Base-by-base conservation (phyloP, 2,329 filamentous ascomycete genomes). In the Gaeumannomyces sp. region DNA sequence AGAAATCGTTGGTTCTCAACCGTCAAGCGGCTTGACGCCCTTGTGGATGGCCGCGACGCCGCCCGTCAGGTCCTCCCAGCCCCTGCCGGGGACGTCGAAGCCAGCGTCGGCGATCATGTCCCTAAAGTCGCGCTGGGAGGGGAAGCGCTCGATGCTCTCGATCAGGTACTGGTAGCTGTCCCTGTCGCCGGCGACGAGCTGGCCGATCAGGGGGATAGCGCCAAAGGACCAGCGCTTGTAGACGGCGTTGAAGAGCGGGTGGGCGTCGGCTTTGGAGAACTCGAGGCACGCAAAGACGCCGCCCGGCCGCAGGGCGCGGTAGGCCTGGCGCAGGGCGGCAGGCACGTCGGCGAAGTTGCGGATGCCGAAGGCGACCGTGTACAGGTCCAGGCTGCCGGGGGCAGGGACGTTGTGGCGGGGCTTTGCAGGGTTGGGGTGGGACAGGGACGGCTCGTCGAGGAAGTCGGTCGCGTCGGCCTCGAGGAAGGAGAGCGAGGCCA, bases 161-260 rank as follows among this genome's bases (percentile, higher is more conserved):
- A 99, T 95, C 13, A 99, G 83, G 78, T 99, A 99, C 81, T 99
- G 95, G 77, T 99, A 99, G 75, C 92, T 97, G 73, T 96, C 94
- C 65, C 94, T 83, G 75, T 99, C 96, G 8, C 92, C 92, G 1
- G 95, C 94, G 22, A 99, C 93, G 67, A 99, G 74, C 79, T 99
- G 94, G 3, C 95, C 96, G 72, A 99, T 97, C 70, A 99, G 77
- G 0, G 95, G 95, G 69, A 99, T 99, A 16, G 92, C 93, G 66
- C 88, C 85, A 76, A 99, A 99, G 67, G 92, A 97, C 93, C 96
- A 99, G 66, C 90, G 85, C 83, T 97, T 96, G 79, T 99, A 99
- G 1, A 94, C 77, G 25, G 88, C 86, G 76, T 98, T 90, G 73
- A 99, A 87, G 0, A 96, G 68, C 0, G 88, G 84, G 73, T 89